These are phyloP conservation scores for Metschnikowia dekortorum DNA, from an alignment of 805 yeast genomes.

Conservation along the genomic window DNA sequence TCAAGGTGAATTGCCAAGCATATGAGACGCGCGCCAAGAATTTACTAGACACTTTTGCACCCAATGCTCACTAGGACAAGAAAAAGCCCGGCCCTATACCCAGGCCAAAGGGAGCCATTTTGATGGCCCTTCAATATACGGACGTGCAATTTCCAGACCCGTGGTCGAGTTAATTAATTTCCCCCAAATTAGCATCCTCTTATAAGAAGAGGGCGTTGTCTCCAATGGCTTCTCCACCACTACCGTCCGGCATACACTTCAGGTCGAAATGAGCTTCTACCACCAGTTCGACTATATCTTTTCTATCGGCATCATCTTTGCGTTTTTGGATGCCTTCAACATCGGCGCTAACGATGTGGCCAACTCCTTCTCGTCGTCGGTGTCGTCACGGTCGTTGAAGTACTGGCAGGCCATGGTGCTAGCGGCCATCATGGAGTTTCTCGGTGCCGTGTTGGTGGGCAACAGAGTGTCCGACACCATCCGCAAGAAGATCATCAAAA, in stretches of 20 bases:
- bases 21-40: conserved; percentile 2
- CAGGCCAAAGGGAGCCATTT: background rate
- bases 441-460: conserved; percentile 73
- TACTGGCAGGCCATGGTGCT: conserved; percentile 75
- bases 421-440: conserved; percentile 66
- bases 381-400: conserved; percentile 62
- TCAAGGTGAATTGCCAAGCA: conserved; percentile 3
- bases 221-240: background rate
- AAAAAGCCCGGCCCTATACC: background rate
- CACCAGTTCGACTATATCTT: conserved; percentile 65
- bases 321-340: conserved; percentile 73
- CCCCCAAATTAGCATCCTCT: background rate
- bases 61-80: background rate
- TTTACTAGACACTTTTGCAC: background rate
- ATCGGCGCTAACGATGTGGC: conserved; percentile 83
- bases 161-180: background rate
- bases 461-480: conserved; percentile 72
- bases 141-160: background rate
- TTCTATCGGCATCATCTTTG: conserved; percentile 65
- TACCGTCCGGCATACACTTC: background rate
- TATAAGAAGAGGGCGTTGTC: background rate
- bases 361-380: conserved; percentile 73
- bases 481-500: conserved; percentile 57
- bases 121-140: too few relatives aligned
- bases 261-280: conserved; percentile 28